Conservation (phyloP, 495 filamentous ascomycete species). For the Apodospora peruviana region DNA sequence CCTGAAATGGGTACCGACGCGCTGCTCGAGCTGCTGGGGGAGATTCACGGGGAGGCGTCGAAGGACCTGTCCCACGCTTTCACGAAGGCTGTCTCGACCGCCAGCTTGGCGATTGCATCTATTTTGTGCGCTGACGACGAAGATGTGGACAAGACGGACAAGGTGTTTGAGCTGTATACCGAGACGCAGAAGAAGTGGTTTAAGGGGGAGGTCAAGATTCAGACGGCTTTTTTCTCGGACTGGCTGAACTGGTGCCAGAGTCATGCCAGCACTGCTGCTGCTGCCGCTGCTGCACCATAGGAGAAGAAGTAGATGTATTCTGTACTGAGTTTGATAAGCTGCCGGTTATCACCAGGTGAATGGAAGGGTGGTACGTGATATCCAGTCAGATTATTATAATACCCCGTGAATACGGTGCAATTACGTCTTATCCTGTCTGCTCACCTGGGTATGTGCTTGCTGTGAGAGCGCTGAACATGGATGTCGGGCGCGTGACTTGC, state of each 20-base stretch:
- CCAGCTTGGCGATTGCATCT: slow-evolving; percentile 43
- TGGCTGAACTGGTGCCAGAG: slow-evolving; percentile 56
- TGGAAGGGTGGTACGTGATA: no score
- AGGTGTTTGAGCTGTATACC: slow-evolving; percentile 33
- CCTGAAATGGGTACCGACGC: slow-evolving; percentile 27
- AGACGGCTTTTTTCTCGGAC: slow-evolving; percentile 44
- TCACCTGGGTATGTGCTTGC: no score
- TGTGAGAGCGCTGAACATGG: no score
- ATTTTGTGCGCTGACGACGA: slow-evolving; percentile 24
- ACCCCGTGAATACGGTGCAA: no score
- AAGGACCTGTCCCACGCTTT: slow-evolving; percentile 50
- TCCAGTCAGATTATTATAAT: no score
- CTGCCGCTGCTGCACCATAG: slow-evolving; percentile 1
- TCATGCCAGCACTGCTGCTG: slow-evolving; percentile 26
- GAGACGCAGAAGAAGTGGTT: slow-evolving; percentile 40
- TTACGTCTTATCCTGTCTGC: no score
- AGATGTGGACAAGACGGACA: slow-evolving; percentile 9
- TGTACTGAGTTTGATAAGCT: background rate
- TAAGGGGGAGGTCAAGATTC: slow-evolving; percentile 41
- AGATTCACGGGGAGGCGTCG: slow-evolving; percentile 67
- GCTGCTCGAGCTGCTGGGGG: slow-evolving; percentile 53
- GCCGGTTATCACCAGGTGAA: no score
- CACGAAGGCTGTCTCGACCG: slow-evolving; percentile 41
- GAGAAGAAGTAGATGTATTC: slow-evolving; percentile 5
- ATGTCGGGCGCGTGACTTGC: no score